Percentiles rank a stretch among this genome's conserved stretches.
Conservation (phyloP, 225 moss, liverwort and hornwort genomes). For the Climacium dendroides region DNA sequence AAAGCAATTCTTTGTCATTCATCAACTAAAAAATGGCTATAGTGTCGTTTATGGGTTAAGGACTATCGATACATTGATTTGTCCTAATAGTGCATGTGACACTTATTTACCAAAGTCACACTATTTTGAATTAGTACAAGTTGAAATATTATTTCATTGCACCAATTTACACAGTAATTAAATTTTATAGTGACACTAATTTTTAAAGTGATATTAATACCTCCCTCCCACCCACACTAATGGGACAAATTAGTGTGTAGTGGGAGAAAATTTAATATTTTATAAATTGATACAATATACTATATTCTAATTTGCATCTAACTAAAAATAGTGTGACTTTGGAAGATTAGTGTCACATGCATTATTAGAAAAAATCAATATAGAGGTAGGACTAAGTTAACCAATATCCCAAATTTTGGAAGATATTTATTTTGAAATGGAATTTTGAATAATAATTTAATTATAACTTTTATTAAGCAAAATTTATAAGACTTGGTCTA, state of each 20-base stretch:
- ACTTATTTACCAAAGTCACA: neutral
- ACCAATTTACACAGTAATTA: too few relatives aligned
- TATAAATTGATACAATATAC: neutral
- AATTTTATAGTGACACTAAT: neutral
- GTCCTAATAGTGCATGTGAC: too few relatives aligned
- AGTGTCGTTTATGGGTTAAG: too few relatives aligned
- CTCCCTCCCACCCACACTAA: neutral
- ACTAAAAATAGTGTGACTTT: neutral
- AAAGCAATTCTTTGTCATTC: too few relatives aligned
- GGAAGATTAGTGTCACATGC: neutral
- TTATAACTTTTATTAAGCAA: too few relatives aligned
- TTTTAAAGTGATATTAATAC: too few relatives aligned
- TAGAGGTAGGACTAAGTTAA: neutral
- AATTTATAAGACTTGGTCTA: neutral
- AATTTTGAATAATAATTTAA: neutral
- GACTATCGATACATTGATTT: too few relatives aligned
- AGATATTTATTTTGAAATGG: neutral
- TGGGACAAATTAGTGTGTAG: neutral
- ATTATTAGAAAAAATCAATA: neutral
- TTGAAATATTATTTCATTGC: neutral
- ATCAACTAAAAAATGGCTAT: too few relatives aligned
- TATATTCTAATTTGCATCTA: neutral
- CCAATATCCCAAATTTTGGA: too few relatives aligned
- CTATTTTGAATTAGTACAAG: too few relatives aligned
- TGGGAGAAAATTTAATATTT: neutral